These are phyloP conservation scores for Pseudevernia furfuracea DNA, from an alignment of 495 filamentous ascomycete genomes.

Conservation along the genomic window DNA sequence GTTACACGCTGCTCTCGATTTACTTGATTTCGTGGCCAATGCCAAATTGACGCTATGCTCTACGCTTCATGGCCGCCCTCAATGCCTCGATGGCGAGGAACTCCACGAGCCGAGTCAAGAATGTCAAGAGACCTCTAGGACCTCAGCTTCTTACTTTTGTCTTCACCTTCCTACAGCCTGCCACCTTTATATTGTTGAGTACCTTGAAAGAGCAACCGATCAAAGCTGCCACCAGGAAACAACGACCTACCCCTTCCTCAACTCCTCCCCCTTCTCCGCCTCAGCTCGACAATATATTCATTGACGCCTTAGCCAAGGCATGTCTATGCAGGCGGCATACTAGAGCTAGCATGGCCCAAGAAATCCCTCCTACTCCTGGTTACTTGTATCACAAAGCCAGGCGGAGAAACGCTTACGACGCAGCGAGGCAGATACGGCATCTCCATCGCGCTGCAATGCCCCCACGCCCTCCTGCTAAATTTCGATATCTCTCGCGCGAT, in stretches of 20 bases:
- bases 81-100: slow-evolving; percentile 43
- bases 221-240: slow-evolving; percentile 28
- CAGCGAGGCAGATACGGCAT: slow-evolving; percentile 8
- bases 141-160: slow-evolving; percentile 36
- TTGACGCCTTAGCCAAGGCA: slow-evolving; percentile 57
- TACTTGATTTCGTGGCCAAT: not conserved
- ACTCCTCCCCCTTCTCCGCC: slow-evolving; percentile 32
- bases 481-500: slow-evolving; percentile 17
- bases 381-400: slow-evolving; percentile 17
- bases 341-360: slow-evolving; percentile 18
- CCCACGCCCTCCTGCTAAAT: not conserved
- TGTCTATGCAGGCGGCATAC: slow-evolving; percentile 54
- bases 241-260: slow-evolving; percentile 32
- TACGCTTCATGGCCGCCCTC: slow-evolving; percentile 56
- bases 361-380: not conserved
- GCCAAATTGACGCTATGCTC: slow-evolving; percentile 50
- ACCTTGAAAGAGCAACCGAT: slow-evolving; percentile 19
- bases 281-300: slow-evolving; percentile 50
- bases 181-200: slow-evolving; percentile 6
- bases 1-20: not conserved
- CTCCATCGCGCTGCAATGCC: slow-evolving; percentile 9
- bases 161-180: slow-evolving; percentile 30
- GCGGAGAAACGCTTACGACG: slow-evolving; percentile 13
- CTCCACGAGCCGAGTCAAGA: slow-evolving; percentile 43
- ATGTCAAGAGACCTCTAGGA: slow-evolving; percentile 41